Evolutionary conservation across 148 eudicot species (phyloP).

Genomic region (Diospyros kaki): DNA sequence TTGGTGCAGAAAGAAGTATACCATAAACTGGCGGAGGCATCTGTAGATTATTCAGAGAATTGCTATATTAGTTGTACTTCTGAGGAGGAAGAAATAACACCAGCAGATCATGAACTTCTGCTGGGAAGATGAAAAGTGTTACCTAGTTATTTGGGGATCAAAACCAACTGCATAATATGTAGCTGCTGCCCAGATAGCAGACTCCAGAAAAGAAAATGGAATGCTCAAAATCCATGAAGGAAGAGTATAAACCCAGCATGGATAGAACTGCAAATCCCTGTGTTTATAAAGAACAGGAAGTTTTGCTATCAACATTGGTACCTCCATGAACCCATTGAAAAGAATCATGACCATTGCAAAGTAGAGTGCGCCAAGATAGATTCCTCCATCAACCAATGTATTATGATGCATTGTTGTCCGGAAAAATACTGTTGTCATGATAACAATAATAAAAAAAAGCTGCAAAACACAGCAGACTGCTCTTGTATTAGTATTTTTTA

Average conservation of each 20-base stretch:
- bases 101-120: not conserved
- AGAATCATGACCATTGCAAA: conserved; percentile 80
- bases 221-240: conserved; percentile 92
- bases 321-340: conserved; percentile 96
- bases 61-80: not conserved
- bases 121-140: not conserved
- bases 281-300: conserved; percentile 96
- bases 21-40: conserved; percentile 60
- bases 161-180: conserved; percentile 89
- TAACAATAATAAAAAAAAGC: conserved; percentile 61
- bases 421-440: conserved; percentile 82
- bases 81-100: not conserved
- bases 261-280: conserved; percentile 80
- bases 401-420: conserved; percentile 83
- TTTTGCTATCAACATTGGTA: conserved; percentile 82
- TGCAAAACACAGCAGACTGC: conserved; percentile 42
- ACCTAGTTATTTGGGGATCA: conserved; percentile 85
- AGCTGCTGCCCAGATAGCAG: conserved; percentile 71
- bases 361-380: conserved; percentile 87
- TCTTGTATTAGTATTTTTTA: conserved; percentile 19
- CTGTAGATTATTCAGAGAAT: conserved; percentile 39
- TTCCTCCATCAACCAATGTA: conserved; percentile 70
- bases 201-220: conserved; percentile 72
- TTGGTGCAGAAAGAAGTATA: conserved; percentile 82
- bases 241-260: conserved; percentile 88